Evolutionary conservation across 2,329 filamentous ascomycete genomes (phyloP).

Genomic region (Fusarium liriodendri): DNA sequence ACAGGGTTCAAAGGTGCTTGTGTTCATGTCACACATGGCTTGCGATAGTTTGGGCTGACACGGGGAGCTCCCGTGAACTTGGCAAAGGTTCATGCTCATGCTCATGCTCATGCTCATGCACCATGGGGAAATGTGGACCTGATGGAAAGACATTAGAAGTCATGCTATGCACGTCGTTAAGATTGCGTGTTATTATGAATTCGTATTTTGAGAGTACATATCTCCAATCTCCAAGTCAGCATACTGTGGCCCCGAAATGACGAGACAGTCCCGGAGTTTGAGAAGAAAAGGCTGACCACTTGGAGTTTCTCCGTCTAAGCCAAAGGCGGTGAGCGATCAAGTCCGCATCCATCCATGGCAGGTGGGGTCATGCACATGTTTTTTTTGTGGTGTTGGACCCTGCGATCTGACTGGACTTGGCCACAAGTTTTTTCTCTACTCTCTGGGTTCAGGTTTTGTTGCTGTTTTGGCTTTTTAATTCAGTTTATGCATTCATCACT

Average conservation of each 20-base stretch:
- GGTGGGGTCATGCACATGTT: slow-evolving; percentile 19
- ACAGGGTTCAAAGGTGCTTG: background rate
- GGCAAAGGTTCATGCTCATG: background rate
- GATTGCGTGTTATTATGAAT: background rate
- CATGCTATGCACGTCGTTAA: background rate
- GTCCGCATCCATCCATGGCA: background rate
- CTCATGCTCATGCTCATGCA: background rate
- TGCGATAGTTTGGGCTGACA: background rate
- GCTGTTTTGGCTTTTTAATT: slow-evolving; percentile 6
- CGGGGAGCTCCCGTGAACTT: background rate
- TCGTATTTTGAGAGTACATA: background rate
- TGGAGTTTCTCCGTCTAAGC: slow-evolving; percentile 29
- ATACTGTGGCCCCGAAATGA: background rate
- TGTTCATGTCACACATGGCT: background rate
- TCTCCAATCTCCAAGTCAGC: background rate
- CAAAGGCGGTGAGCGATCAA: slow-evolving; percentile 34
- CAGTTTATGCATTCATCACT: background rate
- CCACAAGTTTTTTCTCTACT: slow-evolving; percentile 6
- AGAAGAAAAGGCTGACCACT: background rate
- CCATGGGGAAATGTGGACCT: background rate
- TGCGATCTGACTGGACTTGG: slow-evolving; percentile 36
- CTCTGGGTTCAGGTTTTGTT: slow-evolving; percentile 5
- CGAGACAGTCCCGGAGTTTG: background rate
- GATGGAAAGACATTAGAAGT: too few species aligned
- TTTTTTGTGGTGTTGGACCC: slow-evolving; percentile 35